Percentiles rank a stretch among this genome's conserved stretches.
These are phyloP conservation scores for Fusarium coicis DNA, from an alignment of 2,329 filamentous ascomycete genomes.

Conservation along the genomic window DNA sequence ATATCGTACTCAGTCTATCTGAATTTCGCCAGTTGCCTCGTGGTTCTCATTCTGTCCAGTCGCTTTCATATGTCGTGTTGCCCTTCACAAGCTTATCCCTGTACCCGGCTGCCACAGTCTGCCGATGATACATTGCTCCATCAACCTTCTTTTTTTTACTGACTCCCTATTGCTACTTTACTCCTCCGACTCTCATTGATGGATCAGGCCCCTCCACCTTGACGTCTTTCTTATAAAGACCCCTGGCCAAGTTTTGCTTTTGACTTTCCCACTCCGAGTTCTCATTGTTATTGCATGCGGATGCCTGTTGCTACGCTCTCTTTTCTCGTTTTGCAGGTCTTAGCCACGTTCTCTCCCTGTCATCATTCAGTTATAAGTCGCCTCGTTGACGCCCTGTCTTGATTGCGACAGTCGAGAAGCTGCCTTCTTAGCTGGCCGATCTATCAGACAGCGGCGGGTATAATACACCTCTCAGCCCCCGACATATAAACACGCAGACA, in stretches of 20 bases:
- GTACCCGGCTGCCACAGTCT: constrained; percentile 11
- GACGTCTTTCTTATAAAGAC: constrained; percentile 25
- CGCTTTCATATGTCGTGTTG: constrained; percentile 27
- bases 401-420: constrained; percentile 1
- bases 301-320: constrained; percentile 20
- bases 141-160: constrained; percentile 10
- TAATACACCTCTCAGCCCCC: constrained; percentile 2
- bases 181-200: constrained; percentile 6
- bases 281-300: neutral
- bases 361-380: constrained; percentile 23
- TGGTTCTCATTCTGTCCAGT: constrained; percentile 25
- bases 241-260: constrained; percentile 36
- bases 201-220: constrained; percentile 12
- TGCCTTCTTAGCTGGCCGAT: neutral
- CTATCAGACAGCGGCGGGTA: constrained; percentile 1
- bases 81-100: constrained; percentile 38
- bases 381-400: constrained; percentile 2
- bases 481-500: constrained; percentile 11
- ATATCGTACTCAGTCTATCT: constrained; percentile 24
- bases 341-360: constrained; percentile 22
- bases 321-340: constrained; percentile 31
- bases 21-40: constrained; percentile 16
- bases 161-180: constrained; percentile 14
- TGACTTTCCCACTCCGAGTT: constrained; percentile 20
- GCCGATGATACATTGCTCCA: constrained; percentile 29